Base-by-base conservation (phyloP, 2,329 filamentous ascomycete genomes). In the Lasiodiplodia hormozganensis region DNA sequence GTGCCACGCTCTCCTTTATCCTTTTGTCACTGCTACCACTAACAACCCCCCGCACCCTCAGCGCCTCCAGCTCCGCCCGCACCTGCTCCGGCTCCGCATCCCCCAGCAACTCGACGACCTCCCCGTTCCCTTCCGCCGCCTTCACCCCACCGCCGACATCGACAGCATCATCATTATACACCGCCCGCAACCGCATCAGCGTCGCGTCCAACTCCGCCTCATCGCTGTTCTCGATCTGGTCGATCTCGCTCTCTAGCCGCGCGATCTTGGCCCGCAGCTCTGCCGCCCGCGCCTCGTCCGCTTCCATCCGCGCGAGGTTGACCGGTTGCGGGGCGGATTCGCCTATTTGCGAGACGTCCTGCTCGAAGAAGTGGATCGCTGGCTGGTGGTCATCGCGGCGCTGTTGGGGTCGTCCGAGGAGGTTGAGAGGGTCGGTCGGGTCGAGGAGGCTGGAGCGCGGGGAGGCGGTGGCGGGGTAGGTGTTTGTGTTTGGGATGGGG, bases 1-100 rank as follows among this genome's bases (percentile, higher is more conserved):
- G 70, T 28, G 74, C 75, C 16, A 80, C 70, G 0, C 21, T 31
- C 18, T 28, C 43, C 28, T 28, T 28, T 28, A 6, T 28, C 5
- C 4, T 28, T 28, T 28, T 28, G 28, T 28, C 4, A 28, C 28
- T 28, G 5, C 28, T 6, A 5, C 28, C 25, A 25, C 2, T 28
- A 28, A 4, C 28, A 4, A 28, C 2, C n/a, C 54, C 53, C 11
- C 25, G 28, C 38, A 68, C 11, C 31, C 47, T 12, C 66, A 68
- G 10, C 34, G n/a, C 66, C 2, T 62, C 66, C 47, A 68, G 10
- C 34, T 62, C 36, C 28, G 25, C 36, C n/a, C 43, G 21, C 34
- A 68, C 56, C 2, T 12, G 21, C 3, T 11, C 57, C 25, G 66
- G 66, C 2, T 62, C 57, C n/a, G 66, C 66, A 2, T 68, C 66